phyloP scores from a whole-genome alignment of 2,329 filamentous ascomycete genomes.

The Tolypocladium endophyticum region DNA sequence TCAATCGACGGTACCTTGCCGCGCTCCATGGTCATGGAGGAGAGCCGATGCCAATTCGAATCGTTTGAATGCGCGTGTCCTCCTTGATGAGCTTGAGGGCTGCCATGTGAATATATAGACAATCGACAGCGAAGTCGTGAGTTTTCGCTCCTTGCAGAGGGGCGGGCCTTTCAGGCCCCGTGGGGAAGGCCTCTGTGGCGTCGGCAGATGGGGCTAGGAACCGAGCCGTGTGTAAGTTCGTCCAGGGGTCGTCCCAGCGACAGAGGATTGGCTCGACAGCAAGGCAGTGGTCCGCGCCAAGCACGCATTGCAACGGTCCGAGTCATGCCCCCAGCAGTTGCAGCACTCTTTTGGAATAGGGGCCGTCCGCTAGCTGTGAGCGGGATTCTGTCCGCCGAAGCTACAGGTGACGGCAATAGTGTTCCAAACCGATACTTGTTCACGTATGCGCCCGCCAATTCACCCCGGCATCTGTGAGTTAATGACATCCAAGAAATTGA shows the following conservation, averaged over 20 bases:
- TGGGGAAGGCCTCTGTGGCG: neutral
- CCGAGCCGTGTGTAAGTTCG: neutral
- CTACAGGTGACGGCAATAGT: neutral
- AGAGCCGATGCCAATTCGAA: neutral
- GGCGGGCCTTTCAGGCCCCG: neutral
- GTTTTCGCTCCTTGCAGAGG: neutral
- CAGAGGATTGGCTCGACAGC: neutral
- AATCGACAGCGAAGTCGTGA: neutral
- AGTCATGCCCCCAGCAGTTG: neutral
- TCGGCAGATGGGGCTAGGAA: neutral
- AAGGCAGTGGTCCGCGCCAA: neutral
- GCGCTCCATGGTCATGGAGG: neutral
- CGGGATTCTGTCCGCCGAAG: neutral
- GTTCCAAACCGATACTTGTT: neutral
- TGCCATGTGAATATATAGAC: neutral
- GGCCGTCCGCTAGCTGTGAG: neutral
- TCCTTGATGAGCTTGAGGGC: neutral
- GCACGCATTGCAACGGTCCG: neutral
- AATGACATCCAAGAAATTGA: slow-evolving; percentile 13
- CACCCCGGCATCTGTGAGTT: slow-evolving; percentile 15
- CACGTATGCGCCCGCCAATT: neutral
- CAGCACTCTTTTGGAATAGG: neutral
- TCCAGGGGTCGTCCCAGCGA: neutral
- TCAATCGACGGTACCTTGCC: neutral
- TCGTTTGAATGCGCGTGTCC: neutral